These are phyloP conservation scores for Pogostemon cablin DNA, from an alignment of 257 asterid genomes.

Conservation along the genomic window DNA sequence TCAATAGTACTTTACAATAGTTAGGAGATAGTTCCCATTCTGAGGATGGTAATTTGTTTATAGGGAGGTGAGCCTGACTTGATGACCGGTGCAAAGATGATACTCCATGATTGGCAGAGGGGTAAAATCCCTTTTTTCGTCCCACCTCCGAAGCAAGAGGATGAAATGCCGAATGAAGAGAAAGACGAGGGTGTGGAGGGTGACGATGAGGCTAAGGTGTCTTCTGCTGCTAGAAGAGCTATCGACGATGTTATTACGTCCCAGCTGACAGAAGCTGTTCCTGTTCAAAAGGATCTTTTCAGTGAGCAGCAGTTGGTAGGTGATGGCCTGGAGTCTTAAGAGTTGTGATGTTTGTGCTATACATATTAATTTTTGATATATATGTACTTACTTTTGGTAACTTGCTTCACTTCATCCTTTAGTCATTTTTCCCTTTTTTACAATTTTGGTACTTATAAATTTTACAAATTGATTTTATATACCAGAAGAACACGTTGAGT, in stretches of 20 bases:
- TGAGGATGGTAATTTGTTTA: too few relatives aligned
- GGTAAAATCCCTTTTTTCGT: slow-evolving; percentile 87
- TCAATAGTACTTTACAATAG: too few relatives aligned
- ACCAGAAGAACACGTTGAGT: too few relatives aligned
- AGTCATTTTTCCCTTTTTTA: too few relatives aligned
- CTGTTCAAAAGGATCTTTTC: slow-evolving; percentile 70
- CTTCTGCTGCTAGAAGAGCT: slow-evolving; percentile 59
- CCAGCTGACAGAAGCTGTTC: slow-evolving; percentile 69
- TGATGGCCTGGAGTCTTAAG: slow-evolving; percentile 31
- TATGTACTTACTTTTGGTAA: too few relatives aligned
- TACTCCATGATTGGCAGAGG: slow-evolving; percentile 96
- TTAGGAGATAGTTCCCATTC: too few relatives aligned
- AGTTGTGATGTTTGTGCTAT: not conserved
- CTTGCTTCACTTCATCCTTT: too few relatives aligned
- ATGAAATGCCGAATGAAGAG: slow-evolving; percentile 39
- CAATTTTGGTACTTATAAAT: too few relatives aligned
- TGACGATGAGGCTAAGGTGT: slow-evolving; percentile 34
- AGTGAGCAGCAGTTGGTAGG: slow-evolving; percentile 64
- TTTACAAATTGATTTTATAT: too few relatives aligned
- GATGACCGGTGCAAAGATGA: slow-evolving; percentile 86
- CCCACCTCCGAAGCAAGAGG: slow-evolving; percentile 67
- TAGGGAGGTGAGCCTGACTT: slow-evolving; percentile 98
- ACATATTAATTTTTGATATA: too few relatives aligned
- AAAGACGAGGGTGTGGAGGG: slow-evolving; percentile 34
- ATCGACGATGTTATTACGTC: slow-evolving; percentile 66